These are phyloP conservation scores for Pyrenopolyporus hunteri DNA, from an alignment of 495 filamentous ascomycete species.

Conservation along the genomic window DNA sequence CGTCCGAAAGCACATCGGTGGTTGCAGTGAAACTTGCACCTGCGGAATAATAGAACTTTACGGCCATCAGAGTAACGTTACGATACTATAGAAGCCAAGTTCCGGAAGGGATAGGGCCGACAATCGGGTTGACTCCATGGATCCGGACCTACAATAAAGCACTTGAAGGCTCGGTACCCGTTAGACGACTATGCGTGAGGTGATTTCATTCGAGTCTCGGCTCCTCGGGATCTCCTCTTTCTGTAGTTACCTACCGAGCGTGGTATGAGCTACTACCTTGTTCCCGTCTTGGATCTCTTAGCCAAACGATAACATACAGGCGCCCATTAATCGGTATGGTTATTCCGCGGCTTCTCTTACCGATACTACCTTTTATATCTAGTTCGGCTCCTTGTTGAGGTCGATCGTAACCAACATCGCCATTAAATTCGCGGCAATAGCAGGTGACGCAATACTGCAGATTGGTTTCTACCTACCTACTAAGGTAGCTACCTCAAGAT, in stretches of 20 bases:
- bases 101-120: background rate
- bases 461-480: background rate
- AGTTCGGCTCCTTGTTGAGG: no score
- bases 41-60: conserved; percentile 37
- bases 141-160: background rate
- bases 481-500: background rate
- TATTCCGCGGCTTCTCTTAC: no score
- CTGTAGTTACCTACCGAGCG: conserved; percentile 15
- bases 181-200: background rate
- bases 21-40: conserved; percentile 31
- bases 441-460: conserved; percentile 4
- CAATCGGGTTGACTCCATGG: background rate
- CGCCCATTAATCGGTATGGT: no score
- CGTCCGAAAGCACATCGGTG: conserved; percentile 37
- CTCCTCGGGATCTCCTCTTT: conserved; percentile 23
- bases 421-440: background rate
- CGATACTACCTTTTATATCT: background rate
- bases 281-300: background rate
- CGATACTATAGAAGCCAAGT: conserved; percentile 13
- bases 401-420: background rate
- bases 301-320: background rate
- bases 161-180: conserved; percentile 15
- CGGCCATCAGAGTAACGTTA: conserved; percentile 30
- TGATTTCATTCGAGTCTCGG: conserved; percentile 18
- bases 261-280: conserved; percentile 10